These are phyloP conservation scores for Metschnikowia noctiluminum DNA, from an alignment of 805 yeast species.

Conservation along the genomic window DNA sequence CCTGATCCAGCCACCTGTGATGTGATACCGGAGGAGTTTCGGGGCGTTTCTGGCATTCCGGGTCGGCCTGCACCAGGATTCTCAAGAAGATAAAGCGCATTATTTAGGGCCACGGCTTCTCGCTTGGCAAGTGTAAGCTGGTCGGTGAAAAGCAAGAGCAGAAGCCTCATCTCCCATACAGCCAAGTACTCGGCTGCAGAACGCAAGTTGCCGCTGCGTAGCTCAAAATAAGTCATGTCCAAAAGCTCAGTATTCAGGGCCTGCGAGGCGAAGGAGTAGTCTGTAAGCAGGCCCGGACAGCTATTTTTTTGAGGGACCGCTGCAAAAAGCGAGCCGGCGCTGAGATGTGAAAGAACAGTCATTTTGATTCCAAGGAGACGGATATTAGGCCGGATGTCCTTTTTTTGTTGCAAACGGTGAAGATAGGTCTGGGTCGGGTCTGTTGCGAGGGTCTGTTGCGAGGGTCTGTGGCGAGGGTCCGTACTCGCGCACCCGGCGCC, in stretches of 20 bases:
- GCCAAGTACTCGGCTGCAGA: conserved; percentile 14
- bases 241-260: conserved; percentile 10
- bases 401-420: no score
- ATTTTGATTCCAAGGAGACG: no score
- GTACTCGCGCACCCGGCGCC: no score
- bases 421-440: no score
- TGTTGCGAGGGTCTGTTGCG: no score
- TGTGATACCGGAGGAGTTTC: neutral
- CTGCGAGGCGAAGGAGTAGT: conserved; percentile 3
- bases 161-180: conserved; percentile 38
- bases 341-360: neutral
- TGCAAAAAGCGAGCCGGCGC: conserved; percentile 2
- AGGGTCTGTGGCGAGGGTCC: no score
- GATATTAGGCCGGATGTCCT: no score
- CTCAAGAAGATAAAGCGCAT: conserved; percentile 32
- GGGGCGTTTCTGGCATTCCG: neutral
- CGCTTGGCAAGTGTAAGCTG: conserved; percentile 29
- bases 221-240: conserved; percentile 12
- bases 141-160: conserved; percentile 28
- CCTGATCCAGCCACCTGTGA: neutral
- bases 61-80: conserved; percentile 15
- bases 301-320: neutral
- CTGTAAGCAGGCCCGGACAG: conserved; percentile 3
- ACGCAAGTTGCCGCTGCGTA: conserved; percentile 1
- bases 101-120: conserved; percentile 38